phyloP scores from a whole-genome alignment of 257 asterid species.

The Capsicum baccatum region DNA sequence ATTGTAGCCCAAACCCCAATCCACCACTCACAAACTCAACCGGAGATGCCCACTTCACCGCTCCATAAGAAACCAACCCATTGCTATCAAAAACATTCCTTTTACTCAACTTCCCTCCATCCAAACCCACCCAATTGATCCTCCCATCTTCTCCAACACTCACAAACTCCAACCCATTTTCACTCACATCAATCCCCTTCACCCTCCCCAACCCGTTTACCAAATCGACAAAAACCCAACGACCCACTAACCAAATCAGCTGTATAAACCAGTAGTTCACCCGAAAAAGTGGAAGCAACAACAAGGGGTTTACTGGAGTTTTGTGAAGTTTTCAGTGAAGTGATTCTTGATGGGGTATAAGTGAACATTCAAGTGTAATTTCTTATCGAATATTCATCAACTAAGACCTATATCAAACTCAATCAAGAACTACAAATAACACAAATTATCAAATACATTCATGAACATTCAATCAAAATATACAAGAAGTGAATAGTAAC shows the following conservation, averaged over 20 bases:
- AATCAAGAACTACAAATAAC: not conserved
- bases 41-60: conserved; percentile 92
- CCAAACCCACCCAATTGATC: conserved; percentile 58
- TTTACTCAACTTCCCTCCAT: conserved; percentile 43
- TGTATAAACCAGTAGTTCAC: conserved; percentile 54
- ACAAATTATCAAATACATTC: not conserved
- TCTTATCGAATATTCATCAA: not conserved
- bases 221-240: conserved; percentile 47
- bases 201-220: conserved; percentile 44
- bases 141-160: conserved; percentile 89
- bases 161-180: conserved; percentile 71
- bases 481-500: not conserved
- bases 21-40: conserved; percentile 87
- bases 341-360: conserved; percentile 62
- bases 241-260: conserved; percentile 59
- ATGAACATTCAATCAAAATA: not conserved
- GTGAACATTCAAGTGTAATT: conserved; percentile 27
- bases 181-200: conserved; percentile 67
- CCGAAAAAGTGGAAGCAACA: conserved; percentile 70
- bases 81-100: conserved; percentile 63
- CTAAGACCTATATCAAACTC: not conserved
- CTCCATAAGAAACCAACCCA: conserved; percentile 72
- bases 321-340: conserved; percentile 52
- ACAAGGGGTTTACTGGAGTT: conserved; percentile 56
- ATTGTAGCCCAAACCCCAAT: conserved; percentile 78